These are phyloP conservation scores for Vicia villosa DNA, from an alignment of 306 rosid genomes.

Conservation along the genomic window DNA sequence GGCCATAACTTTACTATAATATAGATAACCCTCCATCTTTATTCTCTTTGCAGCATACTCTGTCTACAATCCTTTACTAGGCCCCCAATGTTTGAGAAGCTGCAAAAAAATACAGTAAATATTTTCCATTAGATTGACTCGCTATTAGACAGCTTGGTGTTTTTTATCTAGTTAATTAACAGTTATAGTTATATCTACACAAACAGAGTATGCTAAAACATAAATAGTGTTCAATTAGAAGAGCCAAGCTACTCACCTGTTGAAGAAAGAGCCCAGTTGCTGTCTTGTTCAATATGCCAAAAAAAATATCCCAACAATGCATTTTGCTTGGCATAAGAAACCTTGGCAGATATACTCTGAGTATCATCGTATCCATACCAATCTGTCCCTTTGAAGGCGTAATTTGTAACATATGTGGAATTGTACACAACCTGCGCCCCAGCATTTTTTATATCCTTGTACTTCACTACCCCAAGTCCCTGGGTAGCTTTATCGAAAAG, in stretches of 20 bases:
- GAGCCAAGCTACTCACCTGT: too few relatives aligned
- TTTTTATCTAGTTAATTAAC: too few relatives aligned
- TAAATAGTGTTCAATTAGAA: too few relatives aligned
- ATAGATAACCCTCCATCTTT: not conserved
- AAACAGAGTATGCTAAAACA: too few relatives aligned
- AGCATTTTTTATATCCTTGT: conserved; percentile 34
- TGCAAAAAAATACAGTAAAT: too few relatives aligned
- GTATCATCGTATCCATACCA: conserved; percentile 57
- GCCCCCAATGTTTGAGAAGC: conserved; percentile 24
- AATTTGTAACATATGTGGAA: conserved; percentile 45
- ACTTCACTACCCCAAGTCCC: conserved; percentile 38
- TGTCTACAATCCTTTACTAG: too few relatives aligned
- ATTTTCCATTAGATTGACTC: too few relatives aligned
- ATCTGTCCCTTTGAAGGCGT: conserved; percentile 41
- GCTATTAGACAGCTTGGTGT: too few relatives aligned
- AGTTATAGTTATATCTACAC: too few relatives aligned
- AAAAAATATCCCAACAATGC: conserved; percentile 40
- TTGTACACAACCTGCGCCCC: conserved; percentile 21
- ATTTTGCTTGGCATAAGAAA: conserved; percentile 43
- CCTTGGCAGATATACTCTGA: conserved; percentile 38
- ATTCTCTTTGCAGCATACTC: conserved; percentile 7
- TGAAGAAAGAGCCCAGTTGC: conserved; percentile 49
- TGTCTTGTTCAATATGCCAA: conserved; percentile 46
- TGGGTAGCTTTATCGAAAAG: conserved; percentile 36
- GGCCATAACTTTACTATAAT: too few relatives aligned